Conservation (phyloP, 768 basidiomycete species). For the Lentinus tigrinus region DNA sequence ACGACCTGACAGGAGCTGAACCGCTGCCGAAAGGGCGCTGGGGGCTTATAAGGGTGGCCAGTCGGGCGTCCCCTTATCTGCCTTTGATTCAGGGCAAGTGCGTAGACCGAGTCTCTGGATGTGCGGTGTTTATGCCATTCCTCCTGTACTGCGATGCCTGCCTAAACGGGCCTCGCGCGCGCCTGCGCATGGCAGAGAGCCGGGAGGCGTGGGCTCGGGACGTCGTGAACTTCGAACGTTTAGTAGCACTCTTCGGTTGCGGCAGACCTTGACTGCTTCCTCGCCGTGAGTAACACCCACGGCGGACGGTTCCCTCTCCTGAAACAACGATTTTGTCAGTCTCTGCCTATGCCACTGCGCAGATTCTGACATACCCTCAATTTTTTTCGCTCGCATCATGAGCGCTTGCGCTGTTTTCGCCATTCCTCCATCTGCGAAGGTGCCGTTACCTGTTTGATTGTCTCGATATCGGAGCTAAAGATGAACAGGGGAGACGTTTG, state of each 20-base stretch:
- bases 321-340: no score
- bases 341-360: neutral
- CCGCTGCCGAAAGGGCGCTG: neutral
- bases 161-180: neutral
- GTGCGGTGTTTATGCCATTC: slow-evolving; percentile 14
- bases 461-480: no score
- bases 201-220: neutral
- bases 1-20: neutral
- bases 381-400: neutral
- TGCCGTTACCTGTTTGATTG: neutral
- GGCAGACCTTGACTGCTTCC: neutral
- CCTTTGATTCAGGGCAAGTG: neutral
- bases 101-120: neutral
- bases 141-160: neutral
- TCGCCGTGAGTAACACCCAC: neutral
- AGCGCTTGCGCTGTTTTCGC: slow-evolving; percentile 7
- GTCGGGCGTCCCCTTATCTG: neutral
- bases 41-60: neutral
- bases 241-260: neutral
- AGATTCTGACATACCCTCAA: neutral
- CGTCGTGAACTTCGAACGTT: neutral
- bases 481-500: no score
- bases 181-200: neutral
- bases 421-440: neutral
- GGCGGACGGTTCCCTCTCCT: neutral